phyloP scores from a whole-genome alignment of 345 rosid genomes.

The Eucalyptus guilfoylei region DNA sequence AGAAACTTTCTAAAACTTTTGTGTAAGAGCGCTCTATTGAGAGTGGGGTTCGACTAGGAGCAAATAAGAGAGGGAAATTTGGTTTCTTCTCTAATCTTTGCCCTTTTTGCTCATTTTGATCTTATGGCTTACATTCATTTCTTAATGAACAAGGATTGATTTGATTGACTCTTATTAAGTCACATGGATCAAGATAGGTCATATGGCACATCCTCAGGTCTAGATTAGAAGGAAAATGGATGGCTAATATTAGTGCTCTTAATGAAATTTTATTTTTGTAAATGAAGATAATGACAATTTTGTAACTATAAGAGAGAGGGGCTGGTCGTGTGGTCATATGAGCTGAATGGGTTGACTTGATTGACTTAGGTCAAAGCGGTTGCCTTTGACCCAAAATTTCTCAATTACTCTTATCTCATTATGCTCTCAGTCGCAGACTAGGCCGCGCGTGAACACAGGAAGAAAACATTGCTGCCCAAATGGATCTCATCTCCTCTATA shows the following conservation, averaged over 20 bases:
- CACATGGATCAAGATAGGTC: background rate
- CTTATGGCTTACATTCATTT: background rate
- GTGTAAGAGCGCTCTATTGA: background rate
- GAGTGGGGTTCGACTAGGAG: too few relatives aligned
- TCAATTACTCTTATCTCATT: too few relatives aligned
- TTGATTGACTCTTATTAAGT: background rate
- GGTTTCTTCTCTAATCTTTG: background rate
- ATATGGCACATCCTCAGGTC: background rate
- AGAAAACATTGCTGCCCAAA: too few relatives aligned
- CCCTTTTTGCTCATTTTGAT: background rate
- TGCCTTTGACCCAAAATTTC: background rate
- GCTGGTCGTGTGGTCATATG: background rate
- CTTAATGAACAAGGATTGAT: background rate
- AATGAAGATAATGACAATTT: background rate
- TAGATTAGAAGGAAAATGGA: background rate
- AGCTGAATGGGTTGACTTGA: background rate
- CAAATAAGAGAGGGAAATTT: background rate
- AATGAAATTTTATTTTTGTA: background rate
- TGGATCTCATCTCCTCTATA: too few relatives aligned
- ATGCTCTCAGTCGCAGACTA: too few relatives aligned
- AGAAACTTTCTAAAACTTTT: background rate
- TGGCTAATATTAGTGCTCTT: background rate
- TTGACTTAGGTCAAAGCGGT: too few relatives aligned
- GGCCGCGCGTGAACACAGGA: too few relatives aligned
- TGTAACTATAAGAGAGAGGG: background rate